Evolutionary conservation across 2,329 filamentous ascomycete genomes (phyloP).

Genomic region (Blumeria graminis): DNA sequence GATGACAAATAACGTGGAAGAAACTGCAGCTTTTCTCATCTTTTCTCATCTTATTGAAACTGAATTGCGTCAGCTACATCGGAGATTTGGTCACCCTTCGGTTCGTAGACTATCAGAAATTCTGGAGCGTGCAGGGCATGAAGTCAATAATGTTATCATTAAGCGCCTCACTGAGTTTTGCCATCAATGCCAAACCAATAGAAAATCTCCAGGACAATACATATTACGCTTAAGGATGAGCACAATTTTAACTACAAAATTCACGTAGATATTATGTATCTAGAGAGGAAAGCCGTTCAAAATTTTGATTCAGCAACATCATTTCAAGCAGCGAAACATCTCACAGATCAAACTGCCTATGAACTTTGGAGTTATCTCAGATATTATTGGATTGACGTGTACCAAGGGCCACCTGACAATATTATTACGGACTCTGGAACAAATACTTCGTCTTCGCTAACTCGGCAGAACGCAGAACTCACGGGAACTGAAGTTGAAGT

Average conservation of each 20-base stretch:
- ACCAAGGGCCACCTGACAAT: neutral
- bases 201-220: neutral
- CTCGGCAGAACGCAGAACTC: neutral
- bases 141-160: neutral
- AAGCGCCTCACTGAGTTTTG: neutral
- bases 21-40: neutral
- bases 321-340: constrained; percentile 2
- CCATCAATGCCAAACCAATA: neutral
- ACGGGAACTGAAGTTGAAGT: no score
- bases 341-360: neutral
- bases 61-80: neutral
- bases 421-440: neutral
- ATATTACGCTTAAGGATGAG: neutral
- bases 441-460: neutral
- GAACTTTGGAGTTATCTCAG: neutral
- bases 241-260: neutral
- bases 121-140: neutral
- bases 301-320: constrained; percentile 1
- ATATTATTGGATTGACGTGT: neutral
- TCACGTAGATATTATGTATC: constrained; percentile 2
- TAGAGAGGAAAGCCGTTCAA: neutral
- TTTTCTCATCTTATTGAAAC: neutral
- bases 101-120: neutral
- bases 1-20: neutral
- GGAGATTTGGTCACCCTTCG: neutral